Conservation (phyloP, 345 rosid genomes). For the Pugionium dolabratum region DNA sequence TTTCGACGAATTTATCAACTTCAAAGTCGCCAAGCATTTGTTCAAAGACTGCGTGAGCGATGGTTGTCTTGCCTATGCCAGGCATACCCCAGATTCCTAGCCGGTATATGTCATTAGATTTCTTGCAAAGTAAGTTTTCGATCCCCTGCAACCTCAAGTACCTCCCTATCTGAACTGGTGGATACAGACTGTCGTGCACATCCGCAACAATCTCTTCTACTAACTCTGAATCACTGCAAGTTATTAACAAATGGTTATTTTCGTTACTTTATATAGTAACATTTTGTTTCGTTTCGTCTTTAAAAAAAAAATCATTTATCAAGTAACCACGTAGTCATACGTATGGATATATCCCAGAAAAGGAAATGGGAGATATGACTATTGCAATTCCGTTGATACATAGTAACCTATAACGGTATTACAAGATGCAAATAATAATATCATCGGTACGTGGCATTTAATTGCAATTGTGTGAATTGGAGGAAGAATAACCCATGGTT, state of each 20-base stretch:
- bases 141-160: slow-evolving; percentile 11
- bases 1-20: neutral
- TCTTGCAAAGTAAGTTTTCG: slow-evolving; percentile 17
- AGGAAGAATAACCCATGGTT: too few species aligned
- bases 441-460: too few species aligned
- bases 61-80: slow-evolving; percentile 27
- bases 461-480: too few species aligned
- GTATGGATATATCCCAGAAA: too few species aligned
- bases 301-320: too few species aligned
- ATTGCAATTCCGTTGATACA: too few species aligned
- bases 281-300: too few species aligned
- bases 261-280: neutral
- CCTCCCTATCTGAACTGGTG: neutral
- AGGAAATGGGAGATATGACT: too few species aligned
- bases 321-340: too few species aligned
- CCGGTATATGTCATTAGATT: neutral
- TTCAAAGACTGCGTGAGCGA: neutral
- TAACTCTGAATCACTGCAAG: slow-evolving; percentile 23
- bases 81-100: slow-evolving; percentile 33
- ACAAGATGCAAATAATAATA: too few species aligned
- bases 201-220: slow-evolving; percentile 25
- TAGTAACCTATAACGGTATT: too few species aligned
- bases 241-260: neutral
- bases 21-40: neutral
- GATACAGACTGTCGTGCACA: slow-evolving; percentile 18